phyloP scores from a whole-genome alignment of 2,329 filamentous ascomycete species.

The Biscogniauxia mediterranea region DNA sequence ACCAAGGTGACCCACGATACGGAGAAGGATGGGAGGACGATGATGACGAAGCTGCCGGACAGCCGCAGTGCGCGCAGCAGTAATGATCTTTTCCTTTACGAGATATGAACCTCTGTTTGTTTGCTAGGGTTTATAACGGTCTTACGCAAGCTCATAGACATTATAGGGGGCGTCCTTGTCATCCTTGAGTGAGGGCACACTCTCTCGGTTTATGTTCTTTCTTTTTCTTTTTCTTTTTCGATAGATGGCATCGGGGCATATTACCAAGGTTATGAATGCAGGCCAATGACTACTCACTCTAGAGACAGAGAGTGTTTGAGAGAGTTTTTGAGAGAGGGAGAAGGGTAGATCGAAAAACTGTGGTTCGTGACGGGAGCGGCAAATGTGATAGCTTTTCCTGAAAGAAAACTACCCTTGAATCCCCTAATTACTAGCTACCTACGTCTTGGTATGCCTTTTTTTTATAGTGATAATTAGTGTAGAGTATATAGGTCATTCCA shows the following conservation, averaged over 20 bases:
- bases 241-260: background rate
- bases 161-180: background rate
- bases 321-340: too few relatives aligned
- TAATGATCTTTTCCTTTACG: slow-evolving; percentile 42
- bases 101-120: slow-evolving; percentile 23
- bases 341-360: too few relatives aligned
- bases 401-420: too few relatives aligned
- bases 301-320: too few relatives aligned
- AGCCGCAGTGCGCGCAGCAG: slow-evolving; percentile 72
- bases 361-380: too few relatives aligned
- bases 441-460: too few relatives aligned
- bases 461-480: too few relatives aligned
- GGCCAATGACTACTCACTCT: too few relatives aligned
- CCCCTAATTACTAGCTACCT: too few relatives aligned
- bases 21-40: slow-evolving; percentile 69
- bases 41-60: slow-evolving; percentile 64
- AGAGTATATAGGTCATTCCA: too few relatives aligned
- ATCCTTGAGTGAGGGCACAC: background rate
- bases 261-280: background rate
- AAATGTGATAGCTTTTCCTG: too few relatives aligned
- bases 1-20: slow-evolving; percentile 65
- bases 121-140: slow-evolving; percentile 14
- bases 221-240: background rate
- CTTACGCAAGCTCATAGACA: slow-evolving; percentile 12
- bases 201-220: background rate